Evolutionary conservation across 2,329 filamentous ascomycete species (phyloP).

Genomic region (Furcasterigmium sp.): DNA sequence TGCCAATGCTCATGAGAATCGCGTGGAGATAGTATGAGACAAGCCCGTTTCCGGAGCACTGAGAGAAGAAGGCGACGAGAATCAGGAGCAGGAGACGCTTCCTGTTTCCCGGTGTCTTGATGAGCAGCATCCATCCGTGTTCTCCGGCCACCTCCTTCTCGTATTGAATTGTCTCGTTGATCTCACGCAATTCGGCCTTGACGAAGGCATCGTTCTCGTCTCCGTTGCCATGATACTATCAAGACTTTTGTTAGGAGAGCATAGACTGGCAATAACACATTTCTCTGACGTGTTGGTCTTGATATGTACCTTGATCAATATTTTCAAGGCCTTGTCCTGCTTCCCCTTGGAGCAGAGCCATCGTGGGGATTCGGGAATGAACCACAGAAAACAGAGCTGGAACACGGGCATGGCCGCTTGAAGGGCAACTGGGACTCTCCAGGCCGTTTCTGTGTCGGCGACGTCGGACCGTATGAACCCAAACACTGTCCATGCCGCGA

Average conservation of each 20-base stretch:
- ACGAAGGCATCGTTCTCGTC: slow-evolving; percentile 10
- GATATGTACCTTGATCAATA: slow-evolving; percentile 10
- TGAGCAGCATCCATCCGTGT: slow-evolving; percentile 26
- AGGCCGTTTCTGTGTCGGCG: slow-evolving; percentile 16
- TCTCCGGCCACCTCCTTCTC: slow-evolving; percentile 30
- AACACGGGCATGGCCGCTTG: slow-evolving; percentile 17
- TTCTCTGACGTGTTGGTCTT: no score
- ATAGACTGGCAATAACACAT: no score
- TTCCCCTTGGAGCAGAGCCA: background rate
- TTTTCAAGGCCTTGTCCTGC: slow-evolving; percentile 10
- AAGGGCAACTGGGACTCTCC: slow-evolving; percentile 20
- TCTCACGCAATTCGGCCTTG: slow-evolving; percentile 12
- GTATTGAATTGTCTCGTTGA: slow-evolving; percentile 31
- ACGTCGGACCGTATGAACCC: slow-evolving; percentile 17
- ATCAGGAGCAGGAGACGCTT: slow-evolving; percentile 19
- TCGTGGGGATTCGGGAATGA: background rate
- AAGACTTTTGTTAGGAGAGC: no score
- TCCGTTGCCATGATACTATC: slow-evolving; percentile 8
- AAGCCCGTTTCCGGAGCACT: slow-evolving; percentile 22
- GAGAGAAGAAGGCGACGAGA: slow-evolving; percentile 25
- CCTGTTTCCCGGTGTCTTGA: slow-evolving; percentile 24
- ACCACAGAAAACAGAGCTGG: slow-evolving; percentile 16
- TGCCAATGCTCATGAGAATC: slow-evolving; percentile 22
- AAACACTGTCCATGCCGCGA: slow-evolving; percentile 21
- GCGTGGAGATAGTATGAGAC: slow-evolving; percentile 31